Evolutionary conservation across 2,329 filamentous ascomycete species (phyloP).

Genomic region (Diplocarpon mali): DNA sequence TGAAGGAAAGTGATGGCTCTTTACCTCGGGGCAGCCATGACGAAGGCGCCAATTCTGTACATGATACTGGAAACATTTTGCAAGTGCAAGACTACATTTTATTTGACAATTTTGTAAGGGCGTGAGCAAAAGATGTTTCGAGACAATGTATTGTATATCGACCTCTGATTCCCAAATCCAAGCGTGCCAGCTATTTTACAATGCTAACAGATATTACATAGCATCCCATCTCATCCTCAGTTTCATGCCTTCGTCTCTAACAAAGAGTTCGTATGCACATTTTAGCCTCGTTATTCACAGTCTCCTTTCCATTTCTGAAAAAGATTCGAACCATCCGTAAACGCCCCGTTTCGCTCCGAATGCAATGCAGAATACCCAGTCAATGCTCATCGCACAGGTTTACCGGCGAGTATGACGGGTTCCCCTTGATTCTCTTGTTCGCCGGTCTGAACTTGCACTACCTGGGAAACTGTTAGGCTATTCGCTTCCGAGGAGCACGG

Average conservation of each 20-base stretch:
- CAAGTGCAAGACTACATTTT: too few species aligned
- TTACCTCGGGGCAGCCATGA: too few species aligned
- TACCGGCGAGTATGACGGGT: constrained; percentile 8
- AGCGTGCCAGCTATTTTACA: background rate
- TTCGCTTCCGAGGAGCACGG: too few species aligned
- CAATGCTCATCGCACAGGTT: background rate
- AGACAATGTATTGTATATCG: too few species aligned
- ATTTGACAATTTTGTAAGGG: too few species aligned
- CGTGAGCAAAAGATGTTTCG: too few species aligned
- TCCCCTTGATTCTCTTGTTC: constrained; percentile 19
- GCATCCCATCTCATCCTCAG: background rate
- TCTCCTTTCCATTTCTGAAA: background rate
- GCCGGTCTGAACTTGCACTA: constrained; percentile 24
- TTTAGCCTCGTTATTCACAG: background rate
- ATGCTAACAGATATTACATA: background rate
- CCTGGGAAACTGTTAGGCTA: constrained; percentile 17
- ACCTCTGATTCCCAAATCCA: too few species aligned
- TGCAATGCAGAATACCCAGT: background rate
- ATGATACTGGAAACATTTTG: too few species aligned
- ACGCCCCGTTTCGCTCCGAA: constrained; percentile 5
- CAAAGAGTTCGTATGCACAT: background rate
- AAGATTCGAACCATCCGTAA: background rate
- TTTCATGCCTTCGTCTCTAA: background rate
- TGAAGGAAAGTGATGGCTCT: too few species aligned
- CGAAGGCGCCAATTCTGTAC: too few species aligned